Base-by-base conservation (phyloP, 345 rosid species). In the Camelina neglecta region DNA sequence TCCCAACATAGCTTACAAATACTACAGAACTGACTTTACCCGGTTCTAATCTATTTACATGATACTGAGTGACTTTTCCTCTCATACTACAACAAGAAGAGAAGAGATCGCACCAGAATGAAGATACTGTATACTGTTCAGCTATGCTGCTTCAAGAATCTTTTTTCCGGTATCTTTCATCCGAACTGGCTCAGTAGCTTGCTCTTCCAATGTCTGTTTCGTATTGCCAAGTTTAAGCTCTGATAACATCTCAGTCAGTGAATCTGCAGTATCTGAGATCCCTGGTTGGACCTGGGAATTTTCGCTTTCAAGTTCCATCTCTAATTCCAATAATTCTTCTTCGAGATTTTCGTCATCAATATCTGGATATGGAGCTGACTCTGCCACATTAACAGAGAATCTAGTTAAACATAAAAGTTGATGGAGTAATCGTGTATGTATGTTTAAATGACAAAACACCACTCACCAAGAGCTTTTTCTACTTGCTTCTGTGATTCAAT, bases 401-500 rank as follows among this genome's bases (percentile, higher is more conserved):
- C 36, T 57, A 78, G 56, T 58, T 39, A 35, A 64, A 36, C 48
- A 64, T 33, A 41, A 44, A 61, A 76, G 9, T 7, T n/a, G 21
- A 26, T 58, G 60, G 55, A 49, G 3, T 39, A 24, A 39, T 21
- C 39, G 49, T 53, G 38, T 15, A 33, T 66, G 41, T 65, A 56
- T 35, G 44, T 21, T 35, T 1, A 72, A 29, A 75, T 26, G 67
- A 51, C 16, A 58, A 41, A 41, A 45, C 41, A 69, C 6, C 69
- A 66, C 56, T 57, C 82, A 92, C 97, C 95, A 36, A 90, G 75
- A 72, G 90, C 82, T 59, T 82, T 80, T 48, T 86, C 95, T 4
- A 89, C 88, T 88, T 87, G 83, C 83, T 86, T 92, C 60, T 89
- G 97, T 10, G 85, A 83, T 72, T 87, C 83, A 60, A 89, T 85